Percentiles rank a stretch among this genome's conserved stretches.
Conservation (phyloP, 2,329 filamentous ascomycete genomes). For the Grosmannia clavigera region DNA sequence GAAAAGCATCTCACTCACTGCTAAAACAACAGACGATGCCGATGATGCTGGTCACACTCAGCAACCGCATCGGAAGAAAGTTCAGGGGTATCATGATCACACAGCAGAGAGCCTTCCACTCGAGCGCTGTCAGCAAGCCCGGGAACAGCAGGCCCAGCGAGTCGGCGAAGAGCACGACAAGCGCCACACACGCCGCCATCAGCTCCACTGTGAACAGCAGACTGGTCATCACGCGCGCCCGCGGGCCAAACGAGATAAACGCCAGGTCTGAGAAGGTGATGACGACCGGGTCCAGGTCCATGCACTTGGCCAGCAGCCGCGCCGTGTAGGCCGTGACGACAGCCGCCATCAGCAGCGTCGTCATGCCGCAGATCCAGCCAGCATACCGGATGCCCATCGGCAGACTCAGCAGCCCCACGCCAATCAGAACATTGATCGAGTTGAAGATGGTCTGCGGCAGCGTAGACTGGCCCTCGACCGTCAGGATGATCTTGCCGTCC, state of each 20-base stretch:
- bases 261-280: conserved; percentile 93
- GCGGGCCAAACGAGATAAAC: conserved; percentile 76
- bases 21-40: conserved; percentile 84
- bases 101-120: conserved; percentile 81
- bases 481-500: conserved; percentile 71
- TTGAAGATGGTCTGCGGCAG: conserved; percentile 94
- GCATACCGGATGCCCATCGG: conserved; percentile 79
- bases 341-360: conserved; percentile 62
- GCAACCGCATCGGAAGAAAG: conserved; percentile 67
- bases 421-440: conserved; percentile 85
- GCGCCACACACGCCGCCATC: conserved; percentile 74
- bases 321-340: conserved; percentile 75
- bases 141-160: conserved; percentile 71
- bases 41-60: conserved; percentile 84
- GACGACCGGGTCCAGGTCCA: conserved; percentile 71
- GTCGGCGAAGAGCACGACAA: conserved; percentile 88
- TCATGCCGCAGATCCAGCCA: conserved; percentile 74
- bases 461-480: conserved; percentile 88
- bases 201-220: conserved; percentile 81
- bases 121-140: conserved; percentile 46
- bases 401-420: conserved; percentile 77
- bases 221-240: conserved; percentile 69
- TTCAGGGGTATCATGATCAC: conserved; percentile 68
- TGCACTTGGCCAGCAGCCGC: conserved; percentile 71
- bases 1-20: conserved; percentile 45